Evolutionary conservation across 306 rosid species (phyloP).

Genomic region (Phaseolus lunatus): DNA sequence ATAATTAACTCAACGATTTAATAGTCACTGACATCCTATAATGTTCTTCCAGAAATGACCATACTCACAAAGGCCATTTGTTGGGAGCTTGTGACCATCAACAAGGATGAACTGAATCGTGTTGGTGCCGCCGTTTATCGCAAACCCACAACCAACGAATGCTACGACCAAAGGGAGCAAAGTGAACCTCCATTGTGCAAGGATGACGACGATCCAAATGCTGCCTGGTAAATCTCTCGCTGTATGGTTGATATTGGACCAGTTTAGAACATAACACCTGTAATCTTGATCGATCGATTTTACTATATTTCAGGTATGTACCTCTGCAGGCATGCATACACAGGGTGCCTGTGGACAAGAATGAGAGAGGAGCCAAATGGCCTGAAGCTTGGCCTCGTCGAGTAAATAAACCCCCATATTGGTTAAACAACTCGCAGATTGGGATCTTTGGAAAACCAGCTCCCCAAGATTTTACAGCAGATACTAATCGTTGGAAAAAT

Average conservation of each 20-base stretch:
- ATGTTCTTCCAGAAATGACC: constrained; percentile 66
- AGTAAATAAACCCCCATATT: constrained; percentile 72
- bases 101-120: constrained; percentile 65
- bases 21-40: constrained; percentile 14
- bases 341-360: constrained; percentile 57
- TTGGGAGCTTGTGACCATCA: constrained; percentile 90
- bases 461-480: constrained; percentile 77
- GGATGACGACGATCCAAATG: constrained; percentile 82
- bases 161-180: constrained; percentile 74
- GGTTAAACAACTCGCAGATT: constrained; percentile 79
- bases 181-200: constrained; percentile 82
- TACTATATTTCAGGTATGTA: constrained; percentile 70
- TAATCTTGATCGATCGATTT: background rate
- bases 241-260: background rate
- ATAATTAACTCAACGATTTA: constrained; percentile 7
- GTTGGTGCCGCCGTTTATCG: constrained; percentile 83
- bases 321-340: constrained; percentile 90
- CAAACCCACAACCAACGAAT: constrained; percentile 76
- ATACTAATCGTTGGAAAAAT: constrained; percentile 81
- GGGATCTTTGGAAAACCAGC: constrained; percentile 94
- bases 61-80: constrained; percentile 76
- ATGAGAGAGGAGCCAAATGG: constrained; percentile 77
- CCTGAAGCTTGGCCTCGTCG: constrained; percentile 81
- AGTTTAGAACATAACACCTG: background rate
- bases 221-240: constrained; percentile 72